phyloP scores from a whole-genome alignment of 2,329 filamentous ascomycete species.

The Aurifilum marmelostoma region DNA sequence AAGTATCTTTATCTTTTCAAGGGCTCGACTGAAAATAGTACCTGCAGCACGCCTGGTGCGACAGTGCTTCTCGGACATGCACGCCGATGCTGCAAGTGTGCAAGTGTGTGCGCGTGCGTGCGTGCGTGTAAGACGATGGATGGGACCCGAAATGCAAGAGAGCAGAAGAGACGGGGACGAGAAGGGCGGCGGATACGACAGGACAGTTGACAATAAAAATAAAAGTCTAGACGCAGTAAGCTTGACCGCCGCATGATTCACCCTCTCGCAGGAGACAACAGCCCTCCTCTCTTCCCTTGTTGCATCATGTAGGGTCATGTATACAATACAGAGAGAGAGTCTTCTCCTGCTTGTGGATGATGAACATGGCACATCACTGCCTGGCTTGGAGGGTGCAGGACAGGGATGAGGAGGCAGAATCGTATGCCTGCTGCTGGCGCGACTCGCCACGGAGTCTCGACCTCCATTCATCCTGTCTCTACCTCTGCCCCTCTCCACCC shows the following conservation, averaged over 20 bases:
- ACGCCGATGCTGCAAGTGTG: conserved; percentile 2
- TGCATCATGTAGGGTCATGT: conserved; percentile 21
- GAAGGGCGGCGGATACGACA: background rate
- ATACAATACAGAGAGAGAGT: background rate
- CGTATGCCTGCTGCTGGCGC: background rate
- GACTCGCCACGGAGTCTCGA: background rate
- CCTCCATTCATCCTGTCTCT: background rate
- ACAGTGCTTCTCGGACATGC: conserved; percentile 2
- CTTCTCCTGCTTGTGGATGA: background rate
- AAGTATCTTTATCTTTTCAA: background rate
- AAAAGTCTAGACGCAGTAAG: conserved; percentile 12
- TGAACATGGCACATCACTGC: conserved; percentile 20
- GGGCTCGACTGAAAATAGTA: conserved; percentile 1
- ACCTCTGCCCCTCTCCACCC: background rate
- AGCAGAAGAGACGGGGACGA: conserved; percentile 6
- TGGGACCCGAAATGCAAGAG: background rate
- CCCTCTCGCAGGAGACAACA: conserved; percentile 6
- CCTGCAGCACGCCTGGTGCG: conserved; percentile 18
- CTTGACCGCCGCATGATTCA: conserved; percentile 14
- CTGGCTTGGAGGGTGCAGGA: conserved; percentile 13
- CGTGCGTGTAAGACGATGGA: background rate
- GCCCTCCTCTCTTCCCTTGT: conserved; percentile 5
- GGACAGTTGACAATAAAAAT: conserved; percentile 4
- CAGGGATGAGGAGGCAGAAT: conserved; percentile 1
- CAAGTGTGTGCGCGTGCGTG: background rate